Evolutionary conservation across 2,329 filamentous ascomycete genomes (phyloP).

Genomic region (Aspergillus alliaceus): DNA sequence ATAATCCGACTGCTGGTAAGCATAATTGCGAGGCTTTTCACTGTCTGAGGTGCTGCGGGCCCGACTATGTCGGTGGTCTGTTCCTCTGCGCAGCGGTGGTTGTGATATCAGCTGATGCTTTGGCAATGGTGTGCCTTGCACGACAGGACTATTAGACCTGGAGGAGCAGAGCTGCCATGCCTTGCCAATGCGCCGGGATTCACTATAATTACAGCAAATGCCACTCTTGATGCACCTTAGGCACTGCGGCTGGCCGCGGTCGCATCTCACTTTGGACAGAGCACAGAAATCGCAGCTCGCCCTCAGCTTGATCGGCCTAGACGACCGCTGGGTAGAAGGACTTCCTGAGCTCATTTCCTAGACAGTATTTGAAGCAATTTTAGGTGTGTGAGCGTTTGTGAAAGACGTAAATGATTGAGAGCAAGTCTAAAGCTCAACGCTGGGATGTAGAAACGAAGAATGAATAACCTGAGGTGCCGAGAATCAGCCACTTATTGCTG

Average conservation of each 20-base stretch:
- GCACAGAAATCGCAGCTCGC: neutral
- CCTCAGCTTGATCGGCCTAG: neutral
- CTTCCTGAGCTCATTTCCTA: neutral
- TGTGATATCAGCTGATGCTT: neutral
- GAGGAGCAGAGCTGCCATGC: neutral
- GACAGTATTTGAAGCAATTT: neutral
- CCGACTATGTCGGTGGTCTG: neutral
- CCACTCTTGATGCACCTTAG: neutral
- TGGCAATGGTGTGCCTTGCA: neutral
- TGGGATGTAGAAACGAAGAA: no score
- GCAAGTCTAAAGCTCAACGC: no score
- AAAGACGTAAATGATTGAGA: no score
- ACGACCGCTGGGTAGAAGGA: neutral
- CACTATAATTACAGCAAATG: neutral
- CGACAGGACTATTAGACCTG: neutral
- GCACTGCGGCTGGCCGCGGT: neutral
- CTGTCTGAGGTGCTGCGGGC: neutral
- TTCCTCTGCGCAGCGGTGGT: neutral
- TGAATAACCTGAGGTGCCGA: no score
- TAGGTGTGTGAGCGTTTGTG: no score
- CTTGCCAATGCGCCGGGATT: neutral
- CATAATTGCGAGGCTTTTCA: neutral
- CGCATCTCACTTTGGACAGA: neutral
- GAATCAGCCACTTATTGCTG: no score
- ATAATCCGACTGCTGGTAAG: neutral